Evolutionary conservation across 441 rosid genomes (phyloP).

Genomic region (Biscutella auriculata): DNA sequence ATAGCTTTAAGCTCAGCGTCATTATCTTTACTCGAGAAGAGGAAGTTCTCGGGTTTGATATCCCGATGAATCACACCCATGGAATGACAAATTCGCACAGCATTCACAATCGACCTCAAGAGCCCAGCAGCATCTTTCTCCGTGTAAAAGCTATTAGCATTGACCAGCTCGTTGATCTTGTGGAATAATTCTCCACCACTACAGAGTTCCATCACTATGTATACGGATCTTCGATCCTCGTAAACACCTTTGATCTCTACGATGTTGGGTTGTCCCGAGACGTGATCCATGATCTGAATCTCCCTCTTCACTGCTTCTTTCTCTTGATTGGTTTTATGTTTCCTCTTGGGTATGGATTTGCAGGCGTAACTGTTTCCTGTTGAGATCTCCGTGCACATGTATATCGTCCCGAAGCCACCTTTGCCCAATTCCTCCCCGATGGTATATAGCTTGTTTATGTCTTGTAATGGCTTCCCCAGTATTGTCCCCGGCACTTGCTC

Average conservation of each 20-base stretch:
- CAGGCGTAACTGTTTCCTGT: conserved; percentile 56
- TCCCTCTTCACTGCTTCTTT: conserved; percentile 62
- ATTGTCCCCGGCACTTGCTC: conserved; percentile 28
- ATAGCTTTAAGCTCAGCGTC: conserved; percentile 70
- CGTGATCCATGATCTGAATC: conserved; percentile 64
- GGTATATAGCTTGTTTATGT: conserved; percentile 36
- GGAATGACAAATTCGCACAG: conserved; percentile 74
- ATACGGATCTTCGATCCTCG: conserved; percentile 58
- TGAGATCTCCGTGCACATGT: conserved; percentile 54
- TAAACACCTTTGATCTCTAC: conserved; percentile 59
- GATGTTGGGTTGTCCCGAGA: conserved; percentile 67
- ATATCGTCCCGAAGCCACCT: conserved; percentile 68
- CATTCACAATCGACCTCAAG: conserved; percentile 46
- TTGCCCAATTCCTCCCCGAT: conserved; percentile 59
- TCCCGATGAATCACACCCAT: conserved; percentile 92
- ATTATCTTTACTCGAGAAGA: conserved; percentile 56
- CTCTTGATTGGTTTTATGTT: conserved; percentile 36
- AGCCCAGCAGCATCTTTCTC: conserved; percentile 75
- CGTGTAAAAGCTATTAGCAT: conserved; percentile 49
- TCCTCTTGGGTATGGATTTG: conserved; percentile 68
- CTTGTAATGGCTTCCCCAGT: conserved; percentile 58
- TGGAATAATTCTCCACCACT: conserved; percentile 83
- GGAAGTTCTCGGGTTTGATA: conserved; percentile 90
- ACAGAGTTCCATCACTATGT: conserved; percentile 83
- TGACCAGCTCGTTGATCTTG: conserved; percentile 21